Conservation (phyloP, 495 filamentous ascomycete species). For the Penicillium riverlandense region DNA sequence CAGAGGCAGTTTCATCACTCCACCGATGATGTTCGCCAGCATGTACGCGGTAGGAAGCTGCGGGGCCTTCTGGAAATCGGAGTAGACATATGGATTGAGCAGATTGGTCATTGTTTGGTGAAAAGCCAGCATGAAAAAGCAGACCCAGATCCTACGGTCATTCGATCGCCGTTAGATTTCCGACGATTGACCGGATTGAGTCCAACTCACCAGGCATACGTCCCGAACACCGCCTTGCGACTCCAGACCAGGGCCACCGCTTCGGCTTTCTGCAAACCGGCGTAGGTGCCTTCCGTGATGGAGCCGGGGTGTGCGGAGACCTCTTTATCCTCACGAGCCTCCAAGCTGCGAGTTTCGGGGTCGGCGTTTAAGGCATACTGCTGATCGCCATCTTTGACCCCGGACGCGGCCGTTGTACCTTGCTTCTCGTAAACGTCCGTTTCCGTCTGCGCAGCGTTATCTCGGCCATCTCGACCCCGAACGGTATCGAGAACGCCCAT, state of each 20-base stretch:
- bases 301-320: constrained; percentile 10
- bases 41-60: constrained; percentile 30
- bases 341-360: neutral
- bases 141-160: constrained; percentile 32
- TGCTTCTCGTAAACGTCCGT: too few species aligned
- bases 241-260: constrained; percentile 38
- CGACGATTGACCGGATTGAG: neutral
- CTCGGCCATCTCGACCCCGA: neutral
- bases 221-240: constrained; percentile 18
- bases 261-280: constrained; percentile 36
- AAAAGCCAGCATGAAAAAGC: constrained; percentile 36
- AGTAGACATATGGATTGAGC: constrained; percentile 27
- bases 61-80: constrained; percentile 27
- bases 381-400: neutral
- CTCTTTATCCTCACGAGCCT: constrained; percentile 18
- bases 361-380: neutral
- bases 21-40: constrained; percentile 49
- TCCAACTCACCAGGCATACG: constrained; percentile 32
- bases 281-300: constrained; percentile 18
- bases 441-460: too few species aligned
- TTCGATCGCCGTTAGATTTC: neutral
- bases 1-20: constrained; percentile 58
- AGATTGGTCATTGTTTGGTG: constrained; percentile 30
- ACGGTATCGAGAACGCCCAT: constrained; percentile 1
- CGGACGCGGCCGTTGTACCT: neutral